These are phyloP conservation scores for Penicillium paneum DNA, from an alignment of 2,329 filamentous ascomycete species.

Conservation along the genomic window DNA sequence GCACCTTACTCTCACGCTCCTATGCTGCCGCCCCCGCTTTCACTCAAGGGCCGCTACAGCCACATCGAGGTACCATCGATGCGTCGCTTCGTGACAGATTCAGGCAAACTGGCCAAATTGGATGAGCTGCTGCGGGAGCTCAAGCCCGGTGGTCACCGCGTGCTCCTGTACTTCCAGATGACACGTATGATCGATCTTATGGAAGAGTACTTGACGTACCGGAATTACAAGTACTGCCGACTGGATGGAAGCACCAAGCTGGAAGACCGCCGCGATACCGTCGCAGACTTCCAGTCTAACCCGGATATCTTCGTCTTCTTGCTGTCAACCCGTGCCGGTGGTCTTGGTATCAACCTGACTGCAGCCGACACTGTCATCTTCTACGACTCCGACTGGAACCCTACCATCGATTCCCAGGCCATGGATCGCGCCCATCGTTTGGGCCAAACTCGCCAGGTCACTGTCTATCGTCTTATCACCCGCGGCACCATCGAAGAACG, in stretches of 20 bases:
- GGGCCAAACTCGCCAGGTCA: constrained; percentile 92
- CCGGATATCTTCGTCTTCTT: constrained; percentile 97
- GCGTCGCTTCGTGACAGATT: constrained; percentile 96
- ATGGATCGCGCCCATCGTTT: constrained; percentile 99
- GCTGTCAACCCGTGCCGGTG: constrained; percentile 91
- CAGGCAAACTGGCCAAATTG: constrained; percentile 88
- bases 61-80: constrained; percentile 93
- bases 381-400: constrained; percentile 99
- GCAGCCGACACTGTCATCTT: constrained; percentile 98
- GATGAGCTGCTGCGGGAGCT: constrained; percentile 83
- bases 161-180: constrained; percentile 99
- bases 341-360: constrained; percentile 95
- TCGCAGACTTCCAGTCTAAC: constrained; percentile 91
- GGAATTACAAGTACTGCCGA: constrained; percentile 98
- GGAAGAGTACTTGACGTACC: constrained; percentile 98
- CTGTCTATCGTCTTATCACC: constrained; percentile 95
- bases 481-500: constrained; percentile 96
- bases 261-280: constrained; percentile 93
- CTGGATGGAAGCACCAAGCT: constrained; percentile 96
- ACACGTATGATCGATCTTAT: constrained; percentile 99
- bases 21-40: constrained; percentile 74
- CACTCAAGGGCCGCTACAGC: constrained; percentile 78
- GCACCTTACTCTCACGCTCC: constrained; percentile 57
- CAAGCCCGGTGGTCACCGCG: constrained; percentile 88
- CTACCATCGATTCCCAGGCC: constrained; percentile 95